A percentile compares a stretch with the other conserved stretches of the same genome.
Evolutionary conservation across 2,329 filamentous ascomycete species (phyloP).

Genomic region (Torrubiellomyces zombiae): DNA sequence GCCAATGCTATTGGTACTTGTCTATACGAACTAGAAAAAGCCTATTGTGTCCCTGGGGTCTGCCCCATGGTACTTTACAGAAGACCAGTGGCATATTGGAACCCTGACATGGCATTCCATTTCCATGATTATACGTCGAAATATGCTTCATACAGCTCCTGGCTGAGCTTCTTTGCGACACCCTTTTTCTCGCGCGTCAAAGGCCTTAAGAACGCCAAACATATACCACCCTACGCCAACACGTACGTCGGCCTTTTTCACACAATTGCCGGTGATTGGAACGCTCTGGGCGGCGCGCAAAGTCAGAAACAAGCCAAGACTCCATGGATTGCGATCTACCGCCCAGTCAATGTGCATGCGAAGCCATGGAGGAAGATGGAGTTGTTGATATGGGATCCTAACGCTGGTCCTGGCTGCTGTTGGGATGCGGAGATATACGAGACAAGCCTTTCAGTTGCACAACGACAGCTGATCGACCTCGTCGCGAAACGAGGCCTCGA

Average conservation of each 20-base stretch:
- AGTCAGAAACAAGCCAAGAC: neutral
- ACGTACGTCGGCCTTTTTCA: conserved; percentile 29
- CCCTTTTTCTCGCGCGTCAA: conserved; percentile 1
- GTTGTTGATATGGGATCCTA: conserved; percentile 37
- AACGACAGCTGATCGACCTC: conserved; percentile 24
- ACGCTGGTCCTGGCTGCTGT: conserved; percentile 11
- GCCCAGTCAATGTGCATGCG: conserved; percentile 22
- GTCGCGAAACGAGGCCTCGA: conserved; percentile 14
- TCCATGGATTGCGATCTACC: conserved; percentile 34
- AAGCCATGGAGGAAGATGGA: conserved; percentile 20
- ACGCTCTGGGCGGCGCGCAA: neutral
- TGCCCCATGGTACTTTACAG: conserved; percentile 16
- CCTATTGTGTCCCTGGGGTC: conserved; percentile 1
- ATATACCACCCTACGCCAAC: conserved; percentile 3
- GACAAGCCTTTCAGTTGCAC: conserved; percentile 25
- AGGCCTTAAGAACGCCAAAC: neutral
- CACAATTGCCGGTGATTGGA: conserved; percentile 13
- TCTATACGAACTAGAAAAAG: too few species aligned
- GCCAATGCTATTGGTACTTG: neutral
- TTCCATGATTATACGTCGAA: conserved; percentile 7
- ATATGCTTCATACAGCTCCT: conserved; percentile 9
- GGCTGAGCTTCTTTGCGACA: conserved; percentile 8
- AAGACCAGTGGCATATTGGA: conserved; percentile 24
- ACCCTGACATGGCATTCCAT: conserved; percentile 9
- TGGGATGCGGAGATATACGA: conserved; percentile 8